Evolutionary conservation across 2,329 filamentous ascomycete genomes (phyloP), one percentile per base, ranked within the genome.

Genomic region (Hysterium pulicare): DNA sequence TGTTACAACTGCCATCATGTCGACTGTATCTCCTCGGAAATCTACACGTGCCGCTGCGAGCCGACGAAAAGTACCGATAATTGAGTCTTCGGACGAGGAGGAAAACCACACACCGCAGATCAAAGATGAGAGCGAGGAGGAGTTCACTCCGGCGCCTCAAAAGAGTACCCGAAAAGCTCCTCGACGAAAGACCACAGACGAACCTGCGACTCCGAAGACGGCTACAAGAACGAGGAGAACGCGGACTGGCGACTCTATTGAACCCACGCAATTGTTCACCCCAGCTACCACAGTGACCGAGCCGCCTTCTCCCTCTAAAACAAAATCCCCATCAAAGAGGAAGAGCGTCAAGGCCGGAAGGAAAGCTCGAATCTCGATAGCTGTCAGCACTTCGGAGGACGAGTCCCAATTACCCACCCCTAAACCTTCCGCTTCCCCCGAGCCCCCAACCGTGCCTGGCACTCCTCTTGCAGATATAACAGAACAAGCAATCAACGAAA

Each of bases 391-490:
- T 23, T 64, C 71, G 3, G 67, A 71, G 61, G 44, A 62, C 58
- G 45, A 59, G 71, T 41, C 73, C 21, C 62, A 61, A 21, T 44
- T 68, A 20, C 71, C 68, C 53, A 75, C 72, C 55, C 71, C 73
- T 50, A 68, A 72, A 49, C 64, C 76, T 8, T 81, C 82, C 7
- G 66, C 71, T 32, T 80, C 82, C 16, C 78, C 81, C 37, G 76
- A 81, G 42, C 68, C 40, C 30, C 22, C 49, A 7, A 45, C 41
- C 15, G 38, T 45, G 16, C 48, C 54, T 7, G 43, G 41, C 17
- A 80, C 81, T 2, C 83, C 87, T 2, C 74, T 91, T 33, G 76
- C 80, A 46, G 87, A 95, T 59, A 87, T 90, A 49, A 90, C 87
- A 11, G 73, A 77, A 30, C 72, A 77, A 17, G 79, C 77, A 31